phyloP scores from a whole-genome alignment of 805 yeast genomes.

The Pichia thaimueangensis region DNA sequence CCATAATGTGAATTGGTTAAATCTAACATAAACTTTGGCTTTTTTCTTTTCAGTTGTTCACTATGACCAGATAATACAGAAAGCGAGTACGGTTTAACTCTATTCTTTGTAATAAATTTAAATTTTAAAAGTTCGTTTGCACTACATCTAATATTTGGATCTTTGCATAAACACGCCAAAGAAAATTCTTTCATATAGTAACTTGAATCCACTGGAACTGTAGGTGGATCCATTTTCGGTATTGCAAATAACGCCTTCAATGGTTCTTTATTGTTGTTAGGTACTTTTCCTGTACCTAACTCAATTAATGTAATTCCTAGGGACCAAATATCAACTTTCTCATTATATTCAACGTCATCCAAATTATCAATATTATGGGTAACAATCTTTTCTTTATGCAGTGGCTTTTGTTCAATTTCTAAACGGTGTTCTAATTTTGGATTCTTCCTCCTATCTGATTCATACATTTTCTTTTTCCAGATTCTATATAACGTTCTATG shows the following conservation, averaged over 20 bases:
- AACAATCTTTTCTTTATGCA: background rate
- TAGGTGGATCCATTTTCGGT: constrained; percentile 61
- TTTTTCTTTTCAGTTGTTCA: constrained; percentile 21
- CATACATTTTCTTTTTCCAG: constrained; percentile 11
- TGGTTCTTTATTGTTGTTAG: constrained; percentile 66
- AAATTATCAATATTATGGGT: background rate
- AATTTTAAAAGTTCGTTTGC: constrained; percentile 50
- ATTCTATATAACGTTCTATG: constrained; percentile 9
- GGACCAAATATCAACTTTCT: constrained; percentile 94
- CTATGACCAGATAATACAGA: constrained; percentile 3
- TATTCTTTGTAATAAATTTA: constrained; percentile 40
- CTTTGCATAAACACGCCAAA: constrained; percentile 56
- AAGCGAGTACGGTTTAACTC: constrained; percentile 23
- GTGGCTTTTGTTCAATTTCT: background rate
- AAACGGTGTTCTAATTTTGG: background rate
- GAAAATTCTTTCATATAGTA: constrained; percentile 50
- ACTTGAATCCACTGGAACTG: constrained; percentile 33
- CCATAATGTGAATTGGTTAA: constrained; percentile 19
- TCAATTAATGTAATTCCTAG: constrained; percentile 90
- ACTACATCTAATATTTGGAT: constrained; percentile 58
- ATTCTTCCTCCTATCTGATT: background rate
- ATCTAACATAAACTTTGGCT: constrained; percentile 35
- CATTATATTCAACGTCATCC: constrained; percentile 55
- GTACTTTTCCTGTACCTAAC: constrained; percentile 76
- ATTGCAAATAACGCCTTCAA: constrained; percentile 68